phyloP scores from a whole-genome alignment of 129 eudicot species.

The Tanacetum coccineum region DNA sequence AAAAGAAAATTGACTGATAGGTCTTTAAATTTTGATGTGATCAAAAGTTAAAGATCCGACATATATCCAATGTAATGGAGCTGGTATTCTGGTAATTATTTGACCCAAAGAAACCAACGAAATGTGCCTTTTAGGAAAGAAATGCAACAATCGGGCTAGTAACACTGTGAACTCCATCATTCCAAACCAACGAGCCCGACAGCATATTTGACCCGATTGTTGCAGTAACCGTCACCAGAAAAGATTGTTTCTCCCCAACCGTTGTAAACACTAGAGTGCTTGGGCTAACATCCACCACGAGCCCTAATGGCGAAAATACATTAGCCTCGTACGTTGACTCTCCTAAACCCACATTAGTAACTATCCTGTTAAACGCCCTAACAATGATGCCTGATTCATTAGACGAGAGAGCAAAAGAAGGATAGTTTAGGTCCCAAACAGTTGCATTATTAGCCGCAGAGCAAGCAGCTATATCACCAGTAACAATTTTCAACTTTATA shows the following conservation, averaged over 20 bases:
- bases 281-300: conserved; percentile 40
- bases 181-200: conserved; percentile 64
- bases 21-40: background rate
- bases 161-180: conserved; percentile 48
- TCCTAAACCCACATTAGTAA: conserved; percentile 48
- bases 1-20: background rate
- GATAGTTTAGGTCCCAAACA: conserved; percentile 46
- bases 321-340: conserved; percentile 31
- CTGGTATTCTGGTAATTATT: conserved; percentile 8
- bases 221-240: conserved; percentile 42
- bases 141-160: conserved; percentile 61
- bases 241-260: conserved; percentile 39
- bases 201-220: background rate
- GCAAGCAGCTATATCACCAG: conserved; percentile 35
- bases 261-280: conserved; percentile 29
- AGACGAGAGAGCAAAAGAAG: conserved; percentile 41
- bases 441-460: conserved; percentile 19
- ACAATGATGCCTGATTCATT: background rate
- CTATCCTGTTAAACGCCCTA: conserved; percentile 34
- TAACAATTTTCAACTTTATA: conserved; percentile 17
- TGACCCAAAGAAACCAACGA: conserved; percentile 1
- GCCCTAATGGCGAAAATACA: conserved; percentile 36
- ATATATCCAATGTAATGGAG: background rate
- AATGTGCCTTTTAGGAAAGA: background rate
- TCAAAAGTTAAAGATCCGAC: background rate